Conservation (phyloP, 2,329 filamentous ascomycete genomes). For the Botrytis tulipae region DNA sequence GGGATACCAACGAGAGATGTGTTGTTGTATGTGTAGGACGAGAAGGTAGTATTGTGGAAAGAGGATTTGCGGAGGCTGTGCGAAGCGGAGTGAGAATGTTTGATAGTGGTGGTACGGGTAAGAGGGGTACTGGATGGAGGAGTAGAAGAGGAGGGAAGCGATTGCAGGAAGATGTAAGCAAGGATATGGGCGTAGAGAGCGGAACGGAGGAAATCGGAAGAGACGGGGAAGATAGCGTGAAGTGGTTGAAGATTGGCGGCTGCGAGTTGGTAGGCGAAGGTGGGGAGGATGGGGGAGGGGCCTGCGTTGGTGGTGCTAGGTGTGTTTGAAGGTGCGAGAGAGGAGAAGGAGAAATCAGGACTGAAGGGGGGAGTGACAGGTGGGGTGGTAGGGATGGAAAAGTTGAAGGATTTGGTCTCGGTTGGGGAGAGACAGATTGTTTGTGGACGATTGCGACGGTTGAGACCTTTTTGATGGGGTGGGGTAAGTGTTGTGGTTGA, state of each 20-base stretch:
- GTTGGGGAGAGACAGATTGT: slow-evolving; percentile 17
- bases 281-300: neutral
- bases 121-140: neutral
- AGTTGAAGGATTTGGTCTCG: neutral
- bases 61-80: neutral
- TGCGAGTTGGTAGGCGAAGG: neutral
- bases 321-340: neutral
- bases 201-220: slow-evolving; percentile 25
- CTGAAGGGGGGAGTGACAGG: slow-evolving; percentile 2
- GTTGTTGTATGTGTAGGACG: slow-evolving; percentile 4
- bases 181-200: slow-evolving; percentile 36
- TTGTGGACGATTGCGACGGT: slow-evolving; percentile 3
- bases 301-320: neutral
- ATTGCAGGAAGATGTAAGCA: slow-evolving; percentile 29
- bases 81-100: slow-evolving; percentile 18
- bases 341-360: neutral
- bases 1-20: slow-evolving; percentile 21
- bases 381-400: neutral
- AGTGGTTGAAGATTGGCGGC: slow-evolving; percentile 29
- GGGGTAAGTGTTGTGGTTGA: neutral
- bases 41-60: neutral
- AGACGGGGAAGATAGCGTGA: slow-evolving; percentile 32
- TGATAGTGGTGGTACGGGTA: slow-evolving; percentile 9
- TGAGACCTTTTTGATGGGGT: neutral
- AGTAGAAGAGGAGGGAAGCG: slow-evolving; percentile 10